Evolutionary conservation across 371 early-diverging fungal genomes (phyloP).

Genomic region (Fennellomyces sp.): DNA sequence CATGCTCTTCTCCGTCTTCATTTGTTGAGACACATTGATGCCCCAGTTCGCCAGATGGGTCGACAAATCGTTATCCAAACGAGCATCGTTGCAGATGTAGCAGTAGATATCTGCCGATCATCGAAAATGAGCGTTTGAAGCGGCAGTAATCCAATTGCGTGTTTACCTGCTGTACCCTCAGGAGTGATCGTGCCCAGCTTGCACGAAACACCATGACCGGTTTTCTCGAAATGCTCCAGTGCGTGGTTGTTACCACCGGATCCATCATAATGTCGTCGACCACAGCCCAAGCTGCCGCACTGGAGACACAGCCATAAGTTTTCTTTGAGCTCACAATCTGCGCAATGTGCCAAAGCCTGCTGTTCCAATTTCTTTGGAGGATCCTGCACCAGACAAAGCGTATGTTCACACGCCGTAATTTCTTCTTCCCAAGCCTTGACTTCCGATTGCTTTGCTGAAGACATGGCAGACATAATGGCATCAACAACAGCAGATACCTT

Average conservation of each 20-base stretch:
- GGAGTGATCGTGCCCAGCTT: constrained; percentile 97
- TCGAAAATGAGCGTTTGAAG: too few relatives aligned
- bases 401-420: constrained; percentile 82
- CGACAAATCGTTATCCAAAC: constrained; percentile 78
- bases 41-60: constrained; percentile 86
- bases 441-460: constrained; percentile 85
- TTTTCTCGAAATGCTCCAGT: constrained; percentile 82
- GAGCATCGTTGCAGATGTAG: constrained; percentile 88
- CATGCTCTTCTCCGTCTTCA: constrained; percentile 92
- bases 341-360: constrained; percentile 76
- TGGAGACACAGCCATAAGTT: constrained; percentile 84
- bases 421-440: constrained; percentile 94
- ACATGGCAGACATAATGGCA: constrained; percentile 73
- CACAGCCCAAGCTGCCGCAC: constrained; percentile 83
- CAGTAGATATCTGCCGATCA: constrained; percentile 82
- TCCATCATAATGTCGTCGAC: constrained; percentile 94
- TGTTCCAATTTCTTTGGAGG: constrained; percentile 49
- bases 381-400: constrained; percentile 69
- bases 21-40: constrained; percentile 80
- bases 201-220: constrained; percentile 84
- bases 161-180: constrained; percentile 90
- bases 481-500: constrained; percentile 48
- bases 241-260: constrained; percentile 99
- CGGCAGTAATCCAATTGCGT: too few relatives aligned
- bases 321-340: constrained; percentile 85